Conservation (phyloP, 805 yeast species). For the Yarrowia deformans region DNA sequence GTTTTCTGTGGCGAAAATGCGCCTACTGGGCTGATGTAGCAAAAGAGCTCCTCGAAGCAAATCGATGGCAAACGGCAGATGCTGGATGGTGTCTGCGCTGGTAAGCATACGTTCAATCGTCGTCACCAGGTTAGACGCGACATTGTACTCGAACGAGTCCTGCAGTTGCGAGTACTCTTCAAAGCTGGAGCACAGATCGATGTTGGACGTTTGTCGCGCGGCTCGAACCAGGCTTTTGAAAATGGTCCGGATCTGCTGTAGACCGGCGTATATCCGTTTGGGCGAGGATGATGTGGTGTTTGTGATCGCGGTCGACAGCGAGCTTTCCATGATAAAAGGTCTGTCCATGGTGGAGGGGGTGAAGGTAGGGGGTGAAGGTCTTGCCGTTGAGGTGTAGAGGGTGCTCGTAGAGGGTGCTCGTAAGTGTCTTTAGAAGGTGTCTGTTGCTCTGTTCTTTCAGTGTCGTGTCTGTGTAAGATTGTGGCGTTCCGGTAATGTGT, state of each 20-base stretch:
- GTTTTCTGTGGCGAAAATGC: constrained; percentile 59
- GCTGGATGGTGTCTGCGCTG: constrained; percentile 23
- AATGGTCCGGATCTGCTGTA: constrained; percentile 24
- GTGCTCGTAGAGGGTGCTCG: background rate
- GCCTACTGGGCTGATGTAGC: constrained; percentile 63
- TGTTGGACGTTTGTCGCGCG: constrained; percentile 4
- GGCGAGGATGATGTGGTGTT: constrained; percentile 29
- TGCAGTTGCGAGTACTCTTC: constrained; percentile 50
- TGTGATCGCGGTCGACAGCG: constrained; percentile 16
- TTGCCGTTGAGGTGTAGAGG: background rate
- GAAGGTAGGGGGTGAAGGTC: background rate
- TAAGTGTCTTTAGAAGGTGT: background rate
- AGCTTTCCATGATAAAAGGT: constrained; percentile 35
- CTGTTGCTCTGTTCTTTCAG: no score
- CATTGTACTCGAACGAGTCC: constrained; percentile 61
- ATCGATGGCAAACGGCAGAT: constrained; percentile 46
- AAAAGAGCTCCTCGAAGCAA: constrained; percentile 67
- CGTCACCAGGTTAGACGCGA: constrained; percentile 53
- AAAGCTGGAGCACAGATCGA: constrained; percentile 16
- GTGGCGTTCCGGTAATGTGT: no score
- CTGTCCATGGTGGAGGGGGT: background rate
- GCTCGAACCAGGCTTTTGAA: constrained; percentile 16
- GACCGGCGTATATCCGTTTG: constrained; percentile 26
- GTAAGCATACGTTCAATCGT: constrained; percentile 44
- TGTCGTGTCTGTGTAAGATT: no score